Conservation (phyloP, 352 stramenopile species). For the Phytophthora litchii region DNA sequence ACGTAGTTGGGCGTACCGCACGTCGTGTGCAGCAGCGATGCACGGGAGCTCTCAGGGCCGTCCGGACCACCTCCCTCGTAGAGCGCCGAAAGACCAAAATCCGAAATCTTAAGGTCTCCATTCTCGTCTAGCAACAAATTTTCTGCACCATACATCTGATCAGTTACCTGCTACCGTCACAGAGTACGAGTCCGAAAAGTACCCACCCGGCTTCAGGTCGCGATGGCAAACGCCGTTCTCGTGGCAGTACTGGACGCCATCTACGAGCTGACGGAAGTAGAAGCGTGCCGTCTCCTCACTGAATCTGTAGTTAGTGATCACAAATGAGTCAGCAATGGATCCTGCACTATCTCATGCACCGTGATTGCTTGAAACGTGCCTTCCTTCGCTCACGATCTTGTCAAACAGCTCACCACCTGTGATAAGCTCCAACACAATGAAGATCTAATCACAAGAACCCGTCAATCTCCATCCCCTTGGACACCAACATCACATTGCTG, state of each 20-base stretch:
- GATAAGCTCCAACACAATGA: constrained; percentile 94
- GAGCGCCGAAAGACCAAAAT: constrained; percentile 97
- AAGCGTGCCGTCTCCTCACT: constrained; percentile 96
- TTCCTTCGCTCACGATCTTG: constrained; percentile 96
- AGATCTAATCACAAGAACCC: constrained; percentile 80
- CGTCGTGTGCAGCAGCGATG: constrained; percentile 94
- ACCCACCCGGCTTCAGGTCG: constrained; percentile 94
- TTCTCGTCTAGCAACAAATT: constrained; percentile 97
- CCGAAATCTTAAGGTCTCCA: constrained; percentile 98
- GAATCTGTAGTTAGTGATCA: constrained; percentile 63
- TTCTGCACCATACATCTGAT: constrained; percentile 46
- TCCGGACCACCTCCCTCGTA: constrained; percentile 86
- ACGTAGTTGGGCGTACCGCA: constrained; percentile 98
- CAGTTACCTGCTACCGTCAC: background rate
- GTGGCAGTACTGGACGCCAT: constrained; percentile 97
- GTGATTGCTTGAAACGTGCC: constrained; percentile 36
- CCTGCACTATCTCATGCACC: constrained; percentile 18
- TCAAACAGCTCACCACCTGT: constrained; percentile 93
- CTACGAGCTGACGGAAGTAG: constrained; percentile 98
- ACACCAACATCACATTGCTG: background rate
- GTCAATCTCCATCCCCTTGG: background rate
- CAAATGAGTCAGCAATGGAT: constrained; percentile 28
- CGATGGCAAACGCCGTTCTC: constrained; percentile 97
- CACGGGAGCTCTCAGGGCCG: constrained; percentile 83
- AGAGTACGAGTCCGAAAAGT: background rate